Evolutionary conservation across 2,329 filamentous ascomycete genomes (phyloP).

Genomic region (Endothia cerciana): DNA sequence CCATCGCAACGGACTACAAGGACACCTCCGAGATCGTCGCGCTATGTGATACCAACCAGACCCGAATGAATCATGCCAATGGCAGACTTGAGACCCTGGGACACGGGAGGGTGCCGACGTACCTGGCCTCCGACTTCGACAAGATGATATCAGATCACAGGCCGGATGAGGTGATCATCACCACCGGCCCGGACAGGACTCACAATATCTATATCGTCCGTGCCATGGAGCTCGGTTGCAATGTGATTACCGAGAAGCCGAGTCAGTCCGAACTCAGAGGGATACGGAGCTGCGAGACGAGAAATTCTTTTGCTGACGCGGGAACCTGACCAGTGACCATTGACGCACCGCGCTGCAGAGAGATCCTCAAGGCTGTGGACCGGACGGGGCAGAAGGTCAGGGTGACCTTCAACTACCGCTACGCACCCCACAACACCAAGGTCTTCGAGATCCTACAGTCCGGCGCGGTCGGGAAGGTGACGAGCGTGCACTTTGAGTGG

Average conservation of each 20-base stretch:
- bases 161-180: slow-evolving; percentile 65
- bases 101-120: slow-evolving; percentile 55
- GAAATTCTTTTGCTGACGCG: not conserved
- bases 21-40: slow-evolving; percentile 56
- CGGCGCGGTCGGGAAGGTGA: slow-evolving; percentile 60
- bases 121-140: slow-evolving; percentile 58
- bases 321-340: slow-evolving; percentile 52
- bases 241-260: slow-evolving; percentile 66
- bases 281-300: not conserved
- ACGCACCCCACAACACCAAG: slow-evolving; percentile 67
- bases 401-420: slow-evolving; percentile 68
- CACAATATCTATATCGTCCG: slow-evolving; percentile 64
- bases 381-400: slow-evolving; percentile 53
- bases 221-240: slow-evolving; percentile 61
- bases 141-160: slow-evolving; percentile 59
- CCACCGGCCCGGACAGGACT: slow-evolving; percentile 62
- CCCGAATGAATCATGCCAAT: slow-evolving; percentile 62
- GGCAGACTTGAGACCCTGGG: slow-evolving; percentile 50
- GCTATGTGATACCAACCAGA: slow-evolving; percentile 64
- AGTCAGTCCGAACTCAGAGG: slow-evolving; percentile 34
- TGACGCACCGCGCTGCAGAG: slow-evolving; percentile 56
- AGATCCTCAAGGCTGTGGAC: slow-evolving; percentile 59
- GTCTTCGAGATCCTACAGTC: slow-evolving; percentile 57
- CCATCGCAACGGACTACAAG: slow-evolving; percentile 57
- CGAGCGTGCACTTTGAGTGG: slow-evolving; percentile 66